Evolutionary conservation across 2,329 filamentous ascomycete species (phyloP), one percentile per base, ranked within the genome.

Genomic region (Talaromyces amestolkiae): DNA sequence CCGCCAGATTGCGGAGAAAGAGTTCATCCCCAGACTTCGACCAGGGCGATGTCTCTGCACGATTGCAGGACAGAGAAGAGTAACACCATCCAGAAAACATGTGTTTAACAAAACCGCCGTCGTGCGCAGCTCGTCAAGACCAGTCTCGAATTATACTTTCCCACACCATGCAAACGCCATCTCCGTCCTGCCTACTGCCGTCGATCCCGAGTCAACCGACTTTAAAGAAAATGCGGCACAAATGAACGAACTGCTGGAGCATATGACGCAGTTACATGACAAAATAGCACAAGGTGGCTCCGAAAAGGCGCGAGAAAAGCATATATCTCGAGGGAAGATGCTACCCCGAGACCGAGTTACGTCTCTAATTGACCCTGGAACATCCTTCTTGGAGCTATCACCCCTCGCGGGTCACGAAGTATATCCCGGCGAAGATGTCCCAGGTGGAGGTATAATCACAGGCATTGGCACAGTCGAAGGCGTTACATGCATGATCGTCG

Each of bases 311-410:
- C 85, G 91, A 66, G 88, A 94, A 69, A 97, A 97, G 81, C 94
- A 98, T 75, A 79, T 96, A 24, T 87, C 89, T 39, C 85, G 93
- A 71, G 91, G 92, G 69, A 98, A 98, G 84, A 97, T 98, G 93
- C 85, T 99, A 65, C 92, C 93, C 2, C 84, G 95, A 69, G 94
- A 98, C 77, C 89, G 94, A 39, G 87, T 99, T 63, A 91, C 92
- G 0, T 91, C 92, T 4, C 82, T 99, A 69, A 86, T 97, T 68
- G 94, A 99, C 74, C 90, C 92, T 0, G 93, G 93, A 4, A 94
- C 92, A 1, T 90, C 91, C 0, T 98, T 99, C 75, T 79, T 99
- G 68, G 94, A 99, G 80, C 84, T 99, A n/a, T 96, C 92, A 19
- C 87, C 93, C n/a, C 83, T 98, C 72, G 94, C 94, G 0, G 94